Base-by-base conservation (phyloP, 768 basidiomycete species). In the Mycena galopus region DNA sequence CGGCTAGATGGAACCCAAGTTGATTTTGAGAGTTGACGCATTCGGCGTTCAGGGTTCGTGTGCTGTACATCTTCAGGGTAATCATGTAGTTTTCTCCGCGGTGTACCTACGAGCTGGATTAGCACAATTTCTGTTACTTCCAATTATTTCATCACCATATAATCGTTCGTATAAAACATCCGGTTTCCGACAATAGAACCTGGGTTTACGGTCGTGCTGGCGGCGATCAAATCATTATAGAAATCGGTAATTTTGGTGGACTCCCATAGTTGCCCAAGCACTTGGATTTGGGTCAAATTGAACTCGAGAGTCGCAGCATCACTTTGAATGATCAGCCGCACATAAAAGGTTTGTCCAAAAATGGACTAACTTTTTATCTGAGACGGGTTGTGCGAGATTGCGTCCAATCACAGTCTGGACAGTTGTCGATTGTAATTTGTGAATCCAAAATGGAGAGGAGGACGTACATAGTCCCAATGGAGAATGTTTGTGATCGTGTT, bases 1-100 rank as follows among this genome's bases (percentile, higher is more conserved):
- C 87, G 2, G 86, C 79, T 2, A 90, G 79, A 70, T 90, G 89
- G 78, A 88, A 88, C 1, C 87, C 88, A 23, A 83, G 77, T 2
- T 81, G 83, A 55, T 88, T 88, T 69, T 88, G 84, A 12, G 76
- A 70, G 68, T 88, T 88, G n/a, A 80, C 80, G 67, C 86, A 88
- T 71, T 89, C 88, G 5, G 86, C 82, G 74, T 87, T 88, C 61
- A 74, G 63, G 5, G 88, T 87, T n/a, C 88, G 77, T 16, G 76
- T 82, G 12, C 87, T 86, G 55, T 83, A 84, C 84, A 87, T 86
- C 77, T 78, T 86, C 53, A 88, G 68, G 0, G 86, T 84, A 12
- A 84, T 80, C 14, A 88, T 81, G 72, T 87, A 88, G 8, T 81
- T 81, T 4, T 75, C 60, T 0, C 87, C 85, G 9, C 88, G 83